phyloP scores from a whole-genome alignment of 2,329 filamentous ascomycete species.

The Myrmaecium sp. region DNA sequence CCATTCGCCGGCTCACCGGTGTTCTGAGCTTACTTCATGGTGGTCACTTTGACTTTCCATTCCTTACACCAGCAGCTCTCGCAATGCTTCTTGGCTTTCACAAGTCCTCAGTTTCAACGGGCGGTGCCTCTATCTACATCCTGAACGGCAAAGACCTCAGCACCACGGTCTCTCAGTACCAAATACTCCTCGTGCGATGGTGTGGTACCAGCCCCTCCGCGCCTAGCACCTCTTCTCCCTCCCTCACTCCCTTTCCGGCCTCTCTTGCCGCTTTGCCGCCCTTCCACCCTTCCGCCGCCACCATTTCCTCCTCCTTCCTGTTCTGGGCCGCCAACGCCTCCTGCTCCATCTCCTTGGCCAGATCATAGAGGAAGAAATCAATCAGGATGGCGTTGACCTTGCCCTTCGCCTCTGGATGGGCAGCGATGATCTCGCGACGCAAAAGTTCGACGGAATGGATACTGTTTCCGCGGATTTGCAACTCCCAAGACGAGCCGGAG shows the following conservation, averaged over 20 bases:
- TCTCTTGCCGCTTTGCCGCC: not conserved
- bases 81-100: no score
- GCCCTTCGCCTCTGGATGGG: slow-evolving; percentile 50
- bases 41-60: no score
- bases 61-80: no score
- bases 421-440: slow-evolving; percentile 55
- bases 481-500: slow-evolving; percentile 60
- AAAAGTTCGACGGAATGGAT: slow-evolving; percentile 95
- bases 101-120: no score
- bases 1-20: no score
- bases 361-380: slow-evolving; percentile 94
- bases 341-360: slow-evolving; percentile 68
- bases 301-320: no score
- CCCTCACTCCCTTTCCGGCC: slow-evolving; percentile 28
- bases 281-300: not conserved
- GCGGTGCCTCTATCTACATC: no score
- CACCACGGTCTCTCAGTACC: no score
- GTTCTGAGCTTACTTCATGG: no score
- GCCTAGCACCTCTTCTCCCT: slow-evolving; percentile 16
- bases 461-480: slow-evolving; percentile 71
- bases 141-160: no score
- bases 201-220: slow-evolving; percentile 49
- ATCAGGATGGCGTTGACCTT: slow-evolving; percentile 76
- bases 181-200: slow-evolving; percentile 83
- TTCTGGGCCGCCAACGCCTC: no score